Conservation (phyloP, 2,329 filamentous ascomycete species). For the Colletotrichum trifolii region DNA sequence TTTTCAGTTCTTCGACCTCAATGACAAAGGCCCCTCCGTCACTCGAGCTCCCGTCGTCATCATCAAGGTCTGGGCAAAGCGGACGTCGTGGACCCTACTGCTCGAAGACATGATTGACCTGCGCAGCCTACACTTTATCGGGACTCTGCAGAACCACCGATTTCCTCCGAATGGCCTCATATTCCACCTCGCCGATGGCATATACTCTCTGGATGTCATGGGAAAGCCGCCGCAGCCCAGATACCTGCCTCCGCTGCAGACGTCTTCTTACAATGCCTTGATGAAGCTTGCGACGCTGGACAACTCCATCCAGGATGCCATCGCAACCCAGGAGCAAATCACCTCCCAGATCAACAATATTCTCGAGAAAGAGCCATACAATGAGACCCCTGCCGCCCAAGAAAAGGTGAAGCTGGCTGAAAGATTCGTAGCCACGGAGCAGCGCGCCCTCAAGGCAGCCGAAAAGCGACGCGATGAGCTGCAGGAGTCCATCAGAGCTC, state of each 20-base stretch:
- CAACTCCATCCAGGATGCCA: constrained; percentile 89
- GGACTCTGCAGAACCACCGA: constrained; percentile 74
- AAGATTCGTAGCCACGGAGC: constrained; percentile 71
- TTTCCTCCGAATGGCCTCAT: constrained; percentile 86
- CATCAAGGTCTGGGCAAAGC: constrained; percentile 79
- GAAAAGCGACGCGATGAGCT: constrained; percentile 75
- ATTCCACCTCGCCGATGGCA: constrained; percentile 86
- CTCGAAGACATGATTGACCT: constrained; percentile 80
- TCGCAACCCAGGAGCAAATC: constrained; percentile 79
- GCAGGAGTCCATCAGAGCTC: constrained; percentile 70
- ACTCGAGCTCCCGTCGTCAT: constrained; percentile 74
- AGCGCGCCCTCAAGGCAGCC: constrained; percentile 71
- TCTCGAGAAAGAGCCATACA: constrained; percentile 53
- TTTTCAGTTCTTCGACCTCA: constrained; percentile 86
- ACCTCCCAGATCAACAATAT: constrained; percentile 80
- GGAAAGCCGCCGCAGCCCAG: constrained; percentile 61
- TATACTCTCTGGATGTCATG: constrained; percentile 83
- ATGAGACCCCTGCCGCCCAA: constrained; percentile 59
- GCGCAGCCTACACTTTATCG: constrained; percentile 80
- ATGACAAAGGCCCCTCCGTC: constrained; percentile 68
- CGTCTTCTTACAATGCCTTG: constrained; percentile 86
- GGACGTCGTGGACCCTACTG: constrained; percentile 69
- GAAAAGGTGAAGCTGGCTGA: constrained; percentile 60
- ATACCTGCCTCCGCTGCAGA: constrained; percentile 63
- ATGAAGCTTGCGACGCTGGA: constrained; percentile 91